These are phyloP conservation scores for Nectriaceae sp. DNA, from an alignment of 2,329 filamentous ascomycete genomes.

Conservation along the genomic window DNA sequence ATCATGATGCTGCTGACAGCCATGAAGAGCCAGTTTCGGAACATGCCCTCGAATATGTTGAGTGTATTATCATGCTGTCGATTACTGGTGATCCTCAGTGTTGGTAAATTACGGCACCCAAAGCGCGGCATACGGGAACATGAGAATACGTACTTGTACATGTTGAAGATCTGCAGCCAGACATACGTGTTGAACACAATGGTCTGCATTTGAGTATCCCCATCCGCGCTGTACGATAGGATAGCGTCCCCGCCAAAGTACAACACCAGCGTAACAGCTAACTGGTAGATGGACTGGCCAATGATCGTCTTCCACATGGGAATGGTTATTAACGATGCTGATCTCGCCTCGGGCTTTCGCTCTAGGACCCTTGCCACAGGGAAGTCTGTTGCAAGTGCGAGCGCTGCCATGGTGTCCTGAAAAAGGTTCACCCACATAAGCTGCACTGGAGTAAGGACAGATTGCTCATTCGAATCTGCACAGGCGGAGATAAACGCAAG, in stretches of 20 bases:
- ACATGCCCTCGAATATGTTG: conserved; percentile 97
- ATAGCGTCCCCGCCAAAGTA: conserved; percentile 71
- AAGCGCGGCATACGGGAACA: not conserved
- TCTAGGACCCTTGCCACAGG: conserved; percentile 79
- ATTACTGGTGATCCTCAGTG: conserved; percentile 65
- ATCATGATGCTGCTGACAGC: conserved; percentile 21
- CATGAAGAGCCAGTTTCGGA: too few species aligned
- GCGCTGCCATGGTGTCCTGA: conserved; percentile 92
- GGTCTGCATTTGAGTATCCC: conserved; percentile 62
- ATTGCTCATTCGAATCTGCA: conserved; percentile 65
- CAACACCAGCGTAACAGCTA: conserved; percentile 76
- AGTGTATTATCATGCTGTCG: conserved; percentile 91
- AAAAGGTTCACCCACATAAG: conserved; percentile 96
- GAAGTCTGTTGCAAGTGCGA: conserved; percentile 89
- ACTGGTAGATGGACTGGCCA: conserved; percentile 87
- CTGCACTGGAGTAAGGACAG: conserved; percentile 86
- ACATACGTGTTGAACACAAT: conserved; percentile 98
- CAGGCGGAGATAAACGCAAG: conserved; percentile 89
- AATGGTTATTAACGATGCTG: conserved; percentile 69
- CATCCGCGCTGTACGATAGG: conserved; percentile 42
- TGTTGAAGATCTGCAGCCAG: conserved; percentile 99
- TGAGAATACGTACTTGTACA: conserved; percentile 74
- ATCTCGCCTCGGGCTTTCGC: conserved; percentile 66
- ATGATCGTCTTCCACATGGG: conserved; percentile 99
- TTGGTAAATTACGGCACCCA: conserved; percentile 14